Conservation (phyloP, 2,329 filamentous ascomycete species). For the Cladosporium sp. region DNA sequence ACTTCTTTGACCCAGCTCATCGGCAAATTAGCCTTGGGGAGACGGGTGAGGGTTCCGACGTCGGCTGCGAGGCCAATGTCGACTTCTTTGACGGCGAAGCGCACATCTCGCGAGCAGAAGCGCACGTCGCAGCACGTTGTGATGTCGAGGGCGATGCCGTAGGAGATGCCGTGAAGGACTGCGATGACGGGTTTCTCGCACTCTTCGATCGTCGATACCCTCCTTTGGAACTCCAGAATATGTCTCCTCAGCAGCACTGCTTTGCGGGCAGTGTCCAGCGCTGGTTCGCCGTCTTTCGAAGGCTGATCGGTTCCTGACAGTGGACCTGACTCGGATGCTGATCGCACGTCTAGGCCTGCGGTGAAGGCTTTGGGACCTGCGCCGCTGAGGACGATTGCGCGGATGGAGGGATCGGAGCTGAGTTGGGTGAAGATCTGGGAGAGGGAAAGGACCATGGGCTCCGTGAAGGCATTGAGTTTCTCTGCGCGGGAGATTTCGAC, state of each 20-base stretch:
- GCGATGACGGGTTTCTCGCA: conserved; percentile 90
- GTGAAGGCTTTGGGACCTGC: conserved; percentile 82
- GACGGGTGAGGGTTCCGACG: conserved; percentile 67
- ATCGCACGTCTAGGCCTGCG: conserved; percentile 71
- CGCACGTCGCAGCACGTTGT: conserved; percentile 66
- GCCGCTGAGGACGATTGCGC: conserved; percentile 73
- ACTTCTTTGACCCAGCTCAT: conserved; percentile 78
- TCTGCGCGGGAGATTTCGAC: conserved; percentile 84
- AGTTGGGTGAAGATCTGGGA: conserved; percentile 67
- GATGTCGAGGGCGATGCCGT: conserved; percentile 72
- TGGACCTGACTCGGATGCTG: conserved; percentile 17
- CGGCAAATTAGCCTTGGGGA: conserved; percentile 69
- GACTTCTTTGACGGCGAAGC: conserved; percentile 73
- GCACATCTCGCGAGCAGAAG: conserved; percentile 52
- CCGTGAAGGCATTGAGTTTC: conserved; percentile 84
- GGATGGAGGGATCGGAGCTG: conserved; percentile 66
- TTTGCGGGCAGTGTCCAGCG: conserved; percentile 26
- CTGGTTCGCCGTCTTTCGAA: neutral
- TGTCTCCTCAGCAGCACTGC: conserved; percentile 54
- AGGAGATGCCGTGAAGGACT: conserved; percentile 72
- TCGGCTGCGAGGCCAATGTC: conserved; percentile 78
- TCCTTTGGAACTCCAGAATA: conserved; percentile 75
- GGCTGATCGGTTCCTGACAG: neutral
- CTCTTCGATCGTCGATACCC: conserved; percentile 69
- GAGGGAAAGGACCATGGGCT: conserved; percentile 83